These are phyloP conservation scores for Solanum peruvianum DNA, from an alignment of 257 asterid species.

Conservation along the genomic window DNA sequence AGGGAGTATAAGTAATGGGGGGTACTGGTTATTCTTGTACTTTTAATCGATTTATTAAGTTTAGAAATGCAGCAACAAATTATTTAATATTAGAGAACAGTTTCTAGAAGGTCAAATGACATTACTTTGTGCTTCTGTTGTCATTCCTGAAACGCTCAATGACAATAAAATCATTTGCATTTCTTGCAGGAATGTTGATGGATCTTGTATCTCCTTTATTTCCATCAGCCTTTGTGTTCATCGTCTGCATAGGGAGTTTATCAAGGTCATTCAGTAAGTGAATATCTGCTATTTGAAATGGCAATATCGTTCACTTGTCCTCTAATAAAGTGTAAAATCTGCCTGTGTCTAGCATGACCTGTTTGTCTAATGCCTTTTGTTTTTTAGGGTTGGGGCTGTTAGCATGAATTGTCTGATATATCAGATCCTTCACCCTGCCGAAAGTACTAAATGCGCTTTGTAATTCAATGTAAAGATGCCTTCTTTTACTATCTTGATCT, in stretches of 20 bases:
- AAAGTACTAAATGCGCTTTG: background rate
- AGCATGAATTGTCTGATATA: background rate
- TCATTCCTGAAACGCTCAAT: background rate
- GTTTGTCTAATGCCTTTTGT: background rate
- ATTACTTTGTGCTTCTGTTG: background rate
- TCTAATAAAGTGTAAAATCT: background rate
- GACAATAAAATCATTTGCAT: background rate
- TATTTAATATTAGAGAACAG: background rate
- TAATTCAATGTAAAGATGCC: background rate
- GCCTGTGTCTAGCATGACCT: background rate
- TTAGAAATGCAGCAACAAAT: background rate
- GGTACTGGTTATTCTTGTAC: background rate
- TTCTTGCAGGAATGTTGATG: slow-evolving; percentile 92
- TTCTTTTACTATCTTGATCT: background rate
- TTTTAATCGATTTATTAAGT: background rate
- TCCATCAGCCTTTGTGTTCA: slow-evolving; percentile 77
- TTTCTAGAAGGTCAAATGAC: background rate
- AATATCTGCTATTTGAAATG: background rate
- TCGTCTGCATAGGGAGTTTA: slow-evolving; percentile 90
- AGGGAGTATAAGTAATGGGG: background rate
- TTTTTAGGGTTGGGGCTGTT: background rate
- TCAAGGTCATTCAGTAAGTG: slow-evolving; percentile 97
- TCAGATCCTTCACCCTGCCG: background rate
- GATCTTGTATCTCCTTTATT: slow-evolving; percentile 92
- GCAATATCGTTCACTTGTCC: background rate